Base-by-base conservation (phyloP, 139 green algal genomes). In the Volvox reticuliferus region DNA sequence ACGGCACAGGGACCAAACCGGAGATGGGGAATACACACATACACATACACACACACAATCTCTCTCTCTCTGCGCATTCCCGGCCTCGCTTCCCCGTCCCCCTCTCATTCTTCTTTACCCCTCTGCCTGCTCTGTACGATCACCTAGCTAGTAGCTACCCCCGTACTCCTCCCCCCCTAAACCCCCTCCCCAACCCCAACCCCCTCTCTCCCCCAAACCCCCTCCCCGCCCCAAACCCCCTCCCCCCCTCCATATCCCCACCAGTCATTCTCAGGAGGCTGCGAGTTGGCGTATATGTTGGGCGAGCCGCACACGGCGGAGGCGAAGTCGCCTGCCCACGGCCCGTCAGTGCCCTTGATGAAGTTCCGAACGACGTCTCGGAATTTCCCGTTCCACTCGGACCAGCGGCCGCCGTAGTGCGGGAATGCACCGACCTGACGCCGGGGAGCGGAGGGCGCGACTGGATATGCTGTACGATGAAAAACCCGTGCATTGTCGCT, bases 331-430 rank as follows among this genome's bases (percentile, higher is more conserved):
- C 94, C 95, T 35, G 96, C 97, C 94, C 95, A 98, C 12, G 93
- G 90, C 5, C 97, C 97, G 89, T 99, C 97, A 0, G 95, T 97
- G 84, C 98, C 98, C 95, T 97, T 98, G 61, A 98, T 90, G 90
- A 98, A 98, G 63, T 96, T 91, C n/a, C 97, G 95, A 50, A 99
- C 95, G 17, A 96, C 95, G 94, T 99, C 98, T 13, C 98, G 94
- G 95, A 98, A 99, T 32, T 93, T 93, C 33, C 98, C 98, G 89
- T 99, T 99, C 98, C 98, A 99, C 94, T 99, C 98, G 0, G 95
- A 93, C 98, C 98, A 99, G 65, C 97, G 95, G 5, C 96, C 97
- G 76, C 97, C 97, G 91, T 98, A 99, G 93, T 99, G 98, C 19
- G 98, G 98, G 93, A 99, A 99, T 22, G 97, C 96, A 28, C 97